phyloP scores from a whole-genome alignment of 1,284 basidiomycete genomes.

The Ganoderma lucidum region DNA sequence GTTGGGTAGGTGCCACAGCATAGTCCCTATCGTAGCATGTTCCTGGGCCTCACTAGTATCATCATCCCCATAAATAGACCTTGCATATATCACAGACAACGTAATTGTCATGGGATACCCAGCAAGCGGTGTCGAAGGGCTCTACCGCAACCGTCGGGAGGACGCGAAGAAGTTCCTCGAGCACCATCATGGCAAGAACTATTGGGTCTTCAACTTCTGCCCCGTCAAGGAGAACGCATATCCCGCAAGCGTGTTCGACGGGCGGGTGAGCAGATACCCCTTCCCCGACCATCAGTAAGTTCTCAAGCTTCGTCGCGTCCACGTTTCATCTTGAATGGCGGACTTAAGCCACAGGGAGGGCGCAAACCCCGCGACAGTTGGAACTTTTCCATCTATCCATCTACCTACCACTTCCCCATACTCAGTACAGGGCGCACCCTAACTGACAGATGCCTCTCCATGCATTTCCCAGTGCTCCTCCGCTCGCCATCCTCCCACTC shows the following conservation, averaged over 20 bases:
- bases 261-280: slow-evolving; percentile 84
- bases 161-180: slow-evolving; percentile 85
- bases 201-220: slow-evolving; percentile 90
- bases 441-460: not conserved
- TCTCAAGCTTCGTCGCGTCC: not conserved
- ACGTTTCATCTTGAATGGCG: not conserved
- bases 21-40: not conserved
- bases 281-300: slow-evolving; percentile 90
- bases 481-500: slow-evolving; percentile 81
- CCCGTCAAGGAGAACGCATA: slow-evolving; percentile 81
- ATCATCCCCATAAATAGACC: slow-evolving; percentile 52
- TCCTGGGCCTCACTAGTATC: not conserved
- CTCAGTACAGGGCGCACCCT: not conserved
- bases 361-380: not conserved
- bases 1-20: slow-evolving; percentile 52
- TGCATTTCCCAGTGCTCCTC: slow-evolving; percentile 67
- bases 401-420: not conserved
- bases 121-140: slow-evolving; percentile 78
- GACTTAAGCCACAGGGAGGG: not conserved
- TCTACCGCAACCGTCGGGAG: slow-evolving; percentile 84
- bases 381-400: not conserved
- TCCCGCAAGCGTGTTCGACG: slow-evolving; percentile 64
- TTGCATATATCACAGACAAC: slow-evolving; percentile 84
- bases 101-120: slow-evolving; percentile 94
- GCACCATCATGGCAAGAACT: slow-evolving; percentile 77